These are phyloP conservation scores for Psidium friedrichsthalianum DNA, from an alignment of 345 rosid genomes.

Conservation along the genomic window DNA sequence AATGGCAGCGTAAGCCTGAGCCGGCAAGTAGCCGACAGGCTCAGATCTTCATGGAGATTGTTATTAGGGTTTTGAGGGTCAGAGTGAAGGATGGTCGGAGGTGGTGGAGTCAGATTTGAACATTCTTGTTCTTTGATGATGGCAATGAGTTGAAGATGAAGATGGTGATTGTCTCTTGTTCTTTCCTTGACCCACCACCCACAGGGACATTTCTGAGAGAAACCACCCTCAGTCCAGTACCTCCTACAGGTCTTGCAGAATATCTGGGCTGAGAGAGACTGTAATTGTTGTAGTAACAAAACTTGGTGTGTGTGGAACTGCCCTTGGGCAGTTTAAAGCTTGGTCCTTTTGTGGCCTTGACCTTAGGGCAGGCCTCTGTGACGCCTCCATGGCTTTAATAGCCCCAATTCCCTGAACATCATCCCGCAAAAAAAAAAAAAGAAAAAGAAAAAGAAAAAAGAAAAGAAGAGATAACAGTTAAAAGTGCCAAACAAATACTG, in stretches of 20 bases:
- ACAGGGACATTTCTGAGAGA: conserved; percentile 51
- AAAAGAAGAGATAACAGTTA: not conserved
- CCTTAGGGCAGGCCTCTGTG: not conserved
- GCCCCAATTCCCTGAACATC: conserved; percentile 23
- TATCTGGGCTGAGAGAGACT: conserved; percentile 50
- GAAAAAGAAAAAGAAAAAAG: not conserved
- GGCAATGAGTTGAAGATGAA: not conserved
- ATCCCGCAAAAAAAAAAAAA: not conserved
- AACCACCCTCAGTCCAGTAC: conserved; percentile 57
- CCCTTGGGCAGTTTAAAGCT: conserved; percentile 46
- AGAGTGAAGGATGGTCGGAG: not conserved
- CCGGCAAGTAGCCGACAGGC: conserved; percentile 10
- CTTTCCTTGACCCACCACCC: conserved; percentile 55
- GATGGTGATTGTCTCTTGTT: conserved; percentile 26
- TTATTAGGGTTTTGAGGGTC: conserved; percentile 25
- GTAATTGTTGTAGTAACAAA: conserved; percentile 56
- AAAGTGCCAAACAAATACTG: not conserved
- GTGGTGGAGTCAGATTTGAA: conserved; percentile 6
- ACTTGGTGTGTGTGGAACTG: conserved; percentile 38
- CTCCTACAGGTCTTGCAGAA: conserved; percentile 50
- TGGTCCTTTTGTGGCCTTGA: conserved; percentile 29
- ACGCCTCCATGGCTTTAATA: conserved; percentile 23
- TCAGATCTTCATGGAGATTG: conserved; percentile 19
- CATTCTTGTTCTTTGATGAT: conserved; percentile 8
- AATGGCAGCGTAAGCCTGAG: not conserved